Percentiles rank a stretch among this genome's conserved stretches.
Evolutionary conservation across 83 land plant genomes (phyloP).

Genomic region (Picea mariana): DNA sequence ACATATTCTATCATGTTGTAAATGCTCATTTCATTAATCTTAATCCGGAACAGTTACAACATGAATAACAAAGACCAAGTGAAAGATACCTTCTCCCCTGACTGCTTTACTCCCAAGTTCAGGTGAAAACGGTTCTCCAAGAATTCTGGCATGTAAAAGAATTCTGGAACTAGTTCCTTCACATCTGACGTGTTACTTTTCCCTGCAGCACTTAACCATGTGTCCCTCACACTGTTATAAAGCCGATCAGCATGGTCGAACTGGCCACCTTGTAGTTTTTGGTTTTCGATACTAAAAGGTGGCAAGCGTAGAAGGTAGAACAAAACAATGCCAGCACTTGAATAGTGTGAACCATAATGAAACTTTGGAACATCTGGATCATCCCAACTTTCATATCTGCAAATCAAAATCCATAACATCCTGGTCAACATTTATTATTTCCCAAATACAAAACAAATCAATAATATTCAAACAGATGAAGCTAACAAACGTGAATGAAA

Average conservation of each 20-base stretch:
- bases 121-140: slow-evolving; percentile 85
- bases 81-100: slow-evolving; percentile 89
- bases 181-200: slow-evolving; percentile 99
- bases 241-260: slow-evolving; percentile 99
- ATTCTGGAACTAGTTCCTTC: slow-evolving; percentile 98
- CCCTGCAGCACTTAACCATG: slow-evolving; percentile 99
- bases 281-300: slow-evolving; percentile 90
- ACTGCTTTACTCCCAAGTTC: slow-evolving; percentile 94
- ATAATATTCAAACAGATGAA: neutral
- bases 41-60: neutral
- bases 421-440: neutral
- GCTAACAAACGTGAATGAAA: slow-evolving; percentile 4
- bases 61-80: neutral
- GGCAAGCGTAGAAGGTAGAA: slow-evolving; percentile 94
- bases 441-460: neutral
- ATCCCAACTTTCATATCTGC: slow-evolving; percentile 98
- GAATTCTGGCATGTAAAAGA: slow-evolving; percentile 98
- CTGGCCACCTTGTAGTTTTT: slow-evolving; percentile 94
- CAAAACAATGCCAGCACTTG: slow-evolving; percentile 97
- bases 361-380: slow-evolving; percentile 99
- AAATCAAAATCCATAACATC: neutral
- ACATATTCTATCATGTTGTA: no score
- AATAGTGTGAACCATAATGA: slow-evolving; percentile 99
- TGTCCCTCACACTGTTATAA: slow-evolving; percentile 89
- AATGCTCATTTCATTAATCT: no score